Conservation (phyloP, 2,329 filamentous ascomycete species). For the Aspergillus sojae region DNA sequence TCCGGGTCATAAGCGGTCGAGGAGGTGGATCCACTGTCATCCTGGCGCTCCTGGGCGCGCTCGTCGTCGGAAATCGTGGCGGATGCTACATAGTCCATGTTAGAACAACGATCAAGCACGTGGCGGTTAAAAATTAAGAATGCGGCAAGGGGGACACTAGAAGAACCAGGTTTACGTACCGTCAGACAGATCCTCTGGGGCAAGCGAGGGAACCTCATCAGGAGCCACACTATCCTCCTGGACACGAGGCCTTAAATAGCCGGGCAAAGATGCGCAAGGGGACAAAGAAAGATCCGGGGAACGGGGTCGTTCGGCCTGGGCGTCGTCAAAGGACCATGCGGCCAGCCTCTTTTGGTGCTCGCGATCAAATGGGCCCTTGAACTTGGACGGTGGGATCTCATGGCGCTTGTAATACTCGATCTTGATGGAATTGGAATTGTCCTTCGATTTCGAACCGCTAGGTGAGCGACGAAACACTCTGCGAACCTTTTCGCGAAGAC, state of each 20-base stretch:
- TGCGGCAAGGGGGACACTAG: background rate
- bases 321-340: slow-evolving; percentile 47
- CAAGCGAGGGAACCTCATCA: slow-evolving; percentile 17
- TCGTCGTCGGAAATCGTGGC: slow-evolving; percentile 27
- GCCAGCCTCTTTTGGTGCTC: slow-evolving; percentile 47
- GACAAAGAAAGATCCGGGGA: slow-evolving; percentile 42
- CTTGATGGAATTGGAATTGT: slow-evolving; percentile 43
- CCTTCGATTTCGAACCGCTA: slow-evolving; percentile 25
- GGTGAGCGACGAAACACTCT: slow-evolving; percentile 38
- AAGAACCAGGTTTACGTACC: slow-evolving; percentile 20
- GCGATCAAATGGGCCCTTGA: slow-evolving; percentile 51
- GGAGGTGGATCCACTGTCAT: slow-evolving; percentile 35
- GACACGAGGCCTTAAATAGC: slow-evolving; percentile 25
- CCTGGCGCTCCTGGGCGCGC: slow-evolving; percentile 28
- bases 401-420: slow-evolving; percentile 52
- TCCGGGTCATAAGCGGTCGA: slow-evolving; percentile 40
- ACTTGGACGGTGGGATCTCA: slow-evolving; percentile 53
- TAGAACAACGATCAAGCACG: slow-evolving; percentile 12
- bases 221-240: slow-evolving; percentile 22
- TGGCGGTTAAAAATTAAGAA: background rate
- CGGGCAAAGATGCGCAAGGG: slow-evolving; percentile 36
- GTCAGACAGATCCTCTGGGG: slow-evolving; percentile 17
- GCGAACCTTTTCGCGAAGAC: slow-evolving; percentile 41
- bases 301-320: slow-evolving; percentile 37
- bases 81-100: slow-evolving; percentile 18